A percentile compares a stretch with the other conserved stretches of the same genome.
phyloP scores from a whole-genome alignment of 345 rosid genomes.

The Schrenkiella parvula region DNA sequence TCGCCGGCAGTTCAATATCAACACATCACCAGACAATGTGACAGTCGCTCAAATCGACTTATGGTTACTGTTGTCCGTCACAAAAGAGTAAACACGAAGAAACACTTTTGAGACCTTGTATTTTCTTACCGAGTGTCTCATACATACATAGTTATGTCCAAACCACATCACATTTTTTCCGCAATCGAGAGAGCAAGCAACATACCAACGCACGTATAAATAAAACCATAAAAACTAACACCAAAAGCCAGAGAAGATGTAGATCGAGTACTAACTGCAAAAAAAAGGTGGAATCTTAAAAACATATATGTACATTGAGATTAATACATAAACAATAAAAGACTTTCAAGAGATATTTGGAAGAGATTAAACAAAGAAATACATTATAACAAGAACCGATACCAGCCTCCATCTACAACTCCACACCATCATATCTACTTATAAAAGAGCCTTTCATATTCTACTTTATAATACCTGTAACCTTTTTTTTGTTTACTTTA shows the following conservation, averaged over 20 bases:
- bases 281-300: neutral
- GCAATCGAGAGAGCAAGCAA: neutral
- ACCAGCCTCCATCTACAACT: slow-evolving; percentile 20
- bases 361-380: slow-evolving; percentile 1
- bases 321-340: slow-evolving; percentile 30
- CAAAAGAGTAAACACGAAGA: neutral
- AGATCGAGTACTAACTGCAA: neutral
- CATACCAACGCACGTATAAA: neutral
- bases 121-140: no score
- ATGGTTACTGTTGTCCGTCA: neutral
- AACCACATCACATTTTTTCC: neutral
- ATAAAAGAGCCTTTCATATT: slow-evolving; percentile 15
- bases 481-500: slow-evolving; percentile 25
- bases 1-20: neutral
- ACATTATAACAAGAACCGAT: slow-evolving; percentile 15
- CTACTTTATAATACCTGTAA: slow-evolving; percentile 19
- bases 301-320: slow-evolving; percentile 25
- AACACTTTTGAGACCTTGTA: neutral
- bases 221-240: neutral
- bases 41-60: neutral
- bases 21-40: neutral
- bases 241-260: neutral
- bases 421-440: slow-evolving; percentile 24
- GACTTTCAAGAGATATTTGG: neutral
- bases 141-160: no score